Conservation (phyloP, 2,329 filamentous ascomycete genomes). For the Shiraia bambusicola region DNA sequence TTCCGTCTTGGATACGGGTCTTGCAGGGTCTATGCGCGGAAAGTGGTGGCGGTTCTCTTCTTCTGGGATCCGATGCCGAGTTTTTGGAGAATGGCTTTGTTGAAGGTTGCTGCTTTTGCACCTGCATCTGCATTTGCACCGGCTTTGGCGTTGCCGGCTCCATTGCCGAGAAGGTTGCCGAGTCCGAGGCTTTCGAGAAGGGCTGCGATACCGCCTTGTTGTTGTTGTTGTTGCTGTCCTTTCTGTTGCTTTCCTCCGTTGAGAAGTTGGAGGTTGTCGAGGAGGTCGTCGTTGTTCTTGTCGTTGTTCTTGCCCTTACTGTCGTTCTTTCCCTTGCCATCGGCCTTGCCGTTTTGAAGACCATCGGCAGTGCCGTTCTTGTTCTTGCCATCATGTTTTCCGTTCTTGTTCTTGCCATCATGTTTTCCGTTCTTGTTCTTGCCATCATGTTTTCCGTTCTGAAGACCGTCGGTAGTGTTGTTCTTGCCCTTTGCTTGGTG, state of each 20-base stretch:
- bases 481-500: slow-evolving; percentile 1
- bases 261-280: slow-evolving; percentile 2
- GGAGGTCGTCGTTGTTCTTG: slow-evolving; percentile 5
- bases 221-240: slow-evolving; percentile 12
- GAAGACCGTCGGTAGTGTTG: slow-evolving; percentile 1
- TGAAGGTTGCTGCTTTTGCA: neutral
- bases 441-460: slow-evolving; percentile 3
- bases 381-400: slow-evolving; percentile 7
- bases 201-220: slow-evolving; percentile 2
- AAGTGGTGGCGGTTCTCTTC: slow-evolving; percentile 10
- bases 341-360: slow-evolving; percentile 1
- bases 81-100: slow-evolving; percentile 1
- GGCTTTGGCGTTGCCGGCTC: neutral
- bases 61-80: slow-evolving; percentile 8
- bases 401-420: slow-evolving; percentile 7
- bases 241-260: slow-evolving; percentile 9
- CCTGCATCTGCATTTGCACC: slow-evolving; percentile 1
- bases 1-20: no score
- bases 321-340: slow-evolving; percentile 6
- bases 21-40: slow-evolving; percentile 14
- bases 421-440: slow-evolving; percentile 12
- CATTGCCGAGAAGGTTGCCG: slow-evolving; percentile 8
- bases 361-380: slow-evolving; percentile 6
- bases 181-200: slow-evolving; percentile 6
- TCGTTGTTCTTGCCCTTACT: slow-evolving; percentile 13